Conservation (phyloP, 805 yeast species). For the Kregervanrija fluxuum region DNA sequence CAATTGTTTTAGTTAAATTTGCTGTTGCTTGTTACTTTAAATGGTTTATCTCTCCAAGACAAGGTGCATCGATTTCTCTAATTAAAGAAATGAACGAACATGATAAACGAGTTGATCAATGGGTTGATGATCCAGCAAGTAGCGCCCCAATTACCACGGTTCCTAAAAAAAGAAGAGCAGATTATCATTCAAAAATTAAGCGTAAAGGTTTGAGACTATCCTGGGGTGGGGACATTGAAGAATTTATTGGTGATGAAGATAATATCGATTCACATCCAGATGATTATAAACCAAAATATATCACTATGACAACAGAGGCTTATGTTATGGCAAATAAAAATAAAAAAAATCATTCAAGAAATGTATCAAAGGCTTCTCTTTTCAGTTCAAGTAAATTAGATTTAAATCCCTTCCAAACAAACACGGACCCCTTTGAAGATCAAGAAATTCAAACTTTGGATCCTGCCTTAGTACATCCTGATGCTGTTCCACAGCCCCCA, state of each 20-base stretch:
- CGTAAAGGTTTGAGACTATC: slow-evolving; percentile 30
- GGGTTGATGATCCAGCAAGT: slow-evolving; percentile 64
- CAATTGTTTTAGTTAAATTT: slow-evolving; percentile 74
- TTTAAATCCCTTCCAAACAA: slow-evolving; percentile 5
- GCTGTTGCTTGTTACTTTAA: slow-evolving; percentile 82
- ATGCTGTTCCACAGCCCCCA: slow-evolving; percentile 88
- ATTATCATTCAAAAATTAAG: slow-evolving; percentile 24
- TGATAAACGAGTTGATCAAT: slow-evolving; percentile 65
- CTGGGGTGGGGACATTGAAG: slow-evolving; percentile 33
- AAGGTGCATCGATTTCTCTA: slow-evolving; percentile 61
- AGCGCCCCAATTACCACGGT: slow-evolving; percentile 47
- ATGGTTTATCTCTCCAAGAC: slow-evolving; percentile 71
- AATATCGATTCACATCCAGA: neutral
- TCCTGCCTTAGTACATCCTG: slow-evolving; percentile 59
- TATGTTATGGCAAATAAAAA: slow-evolving; percentile 17
- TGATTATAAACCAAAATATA: slow-evolving; percentile 36
- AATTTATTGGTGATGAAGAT: slow-evolving; percentile 14
- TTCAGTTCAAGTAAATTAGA: slow-evolving; percentile 8
- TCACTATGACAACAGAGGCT: slow-evolving; percentile 66
- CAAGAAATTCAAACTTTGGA: slow-evolving; percentile 40
- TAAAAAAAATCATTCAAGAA: slow-evolving; percentile 7
- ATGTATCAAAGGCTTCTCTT: slow-evolving; percentile 5
- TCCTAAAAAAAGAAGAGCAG: slow-evolving; percentile 46
- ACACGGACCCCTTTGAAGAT: slow-evolving; percentile 23
- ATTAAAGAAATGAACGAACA: slow-evolving; percentile 56